These are phyloP conservation scores for Haematococcus sp. DNA, from an alignment of 139 green algal species.

Conservation along the genomic window DNA sequence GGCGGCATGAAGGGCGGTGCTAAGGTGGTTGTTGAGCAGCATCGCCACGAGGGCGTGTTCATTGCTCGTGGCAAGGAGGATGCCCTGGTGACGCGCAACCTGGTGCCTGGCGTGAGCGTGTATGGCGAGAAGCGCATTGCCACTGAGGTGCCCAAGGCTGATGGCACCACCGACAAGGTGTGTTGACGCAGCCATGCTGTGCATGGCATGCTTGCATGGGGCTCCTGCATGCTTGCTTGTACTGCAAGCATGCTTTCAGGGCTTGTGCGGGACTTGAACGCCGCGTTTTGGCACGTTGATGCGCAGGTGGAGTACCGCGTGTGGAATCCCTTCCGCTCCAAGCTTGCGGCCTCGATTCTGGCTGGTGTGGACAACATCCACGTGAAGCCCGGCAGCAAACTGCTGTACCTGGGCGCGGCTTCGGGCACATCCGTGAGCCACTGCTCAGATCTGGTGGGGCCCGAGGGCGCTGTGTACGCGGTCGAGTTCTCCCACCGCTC, in stretches of 20 bases:
- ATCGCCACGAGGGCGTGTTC: conserved; percentile 97
- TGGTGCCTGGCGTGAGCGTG: conserved; percentile 93
- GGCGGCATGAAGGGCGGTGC: conserved; percentile 89
- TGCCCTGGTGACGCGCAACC: conserved; percentile 93
- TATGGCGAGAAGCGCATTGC: conserved; percentile 98
- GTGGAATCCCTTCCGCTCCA: conserved; percentile 99
- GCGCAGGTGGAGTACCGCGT: conserved; percentile 98
- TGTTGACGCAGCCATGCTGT: background rate
- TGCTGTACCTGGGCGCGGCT: conserved; percentile 91
- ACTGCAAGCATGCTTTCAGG: background rate
- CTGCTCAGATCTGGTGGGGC: conserved; percentile 87
- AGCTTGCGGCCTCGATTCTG: conserved; percentile 96
- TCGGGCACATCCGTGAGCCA: conserved; percentile 90
- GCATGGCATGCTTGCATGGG: background rate
- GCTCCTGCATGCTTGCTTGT: background rate
- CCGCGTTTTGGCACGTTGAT: background rate
- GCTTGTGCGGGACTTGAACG: background rate
- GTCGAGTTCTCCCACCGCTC: conserved; percentile 98
- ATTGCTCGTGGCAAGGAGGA: conserved; percentile 98
- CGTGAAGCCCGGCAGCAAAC: conserved; percentile 90
- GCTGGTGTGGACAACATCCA: conserved; percentile 99
- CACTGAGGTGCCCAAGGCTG: conserved; percentile 65
- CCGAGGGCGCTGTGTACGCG: conserved; percentile 92
- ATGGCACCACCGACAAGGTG: conserved; percentile 16
- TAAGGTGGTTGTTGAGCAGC: conserved; percentile 87